Conservation (phyloP, 2,329 filamentous ascomycete genomes). For the Calonectria crousiana region DNA sequence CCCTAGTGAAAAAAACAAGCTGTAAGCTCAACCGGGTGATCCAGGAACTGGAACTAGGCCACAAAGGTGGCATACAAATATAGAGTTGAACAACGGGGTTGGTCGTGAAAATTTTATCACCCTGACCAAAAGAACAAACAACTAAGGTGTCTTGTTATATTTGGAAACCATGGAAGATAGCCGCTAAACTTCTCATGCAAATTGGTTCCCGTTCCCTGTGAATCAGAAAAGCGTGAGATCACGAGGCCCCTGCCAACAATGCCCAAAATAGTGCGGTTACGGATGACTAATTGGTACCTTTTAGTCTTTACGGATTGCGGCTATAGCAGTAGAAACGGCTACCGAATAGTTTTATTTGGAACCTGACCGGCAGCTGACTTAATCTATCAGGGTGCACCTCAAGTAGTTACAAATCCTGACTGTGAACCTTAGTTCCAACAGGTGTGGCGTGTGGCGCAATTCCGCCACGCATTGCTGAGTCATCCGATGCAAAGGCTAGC, state of each 20-base stretch:
- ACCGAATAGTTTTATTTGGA: neutral
- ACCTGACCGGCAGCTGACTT: neutral
- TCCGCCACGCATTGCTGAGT: constrained; percentile 29
- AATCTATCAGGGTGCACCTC: neutral
- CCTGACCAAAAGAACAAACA: too few relatives aligned
- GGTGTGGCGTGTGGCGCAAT: constrained; percentile 14
- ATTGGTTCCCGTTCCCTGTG: neutral
- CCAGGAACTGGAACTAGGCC: too few relatives aligned
- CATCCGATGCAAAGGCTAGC: constrained; percentile 17
- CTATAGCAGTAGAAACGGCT: neutral
- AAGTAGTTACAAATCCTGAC: neutral
- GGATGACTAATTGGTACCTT: neutral
- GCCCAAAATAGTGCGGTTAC: neutral
- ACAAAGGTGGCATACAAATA: too few relatives aligned
- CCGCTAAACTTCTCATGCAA: neutral
- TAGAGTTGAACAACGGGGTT: too few relatives aligned
- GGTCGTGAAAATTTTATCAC: too few relatives aligned
- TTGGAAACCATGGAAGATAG: neutral
- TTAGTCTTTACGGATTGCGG: neutral
- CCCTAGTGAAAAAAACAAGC: too few relatives aligned
- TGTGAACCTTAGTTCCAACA: neutral
- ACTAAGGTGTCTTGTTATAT: too few relatives aligned
- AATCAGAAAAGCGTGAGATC: neutral
- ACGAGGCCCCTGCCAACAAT: neutral
- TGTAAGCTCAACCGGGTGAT: too few relatives aligned